phyloP scores from a whole-genome alignment of 495 filamentous ascomycete genomes.

The Hyaloscypha variabilis region DNA sequence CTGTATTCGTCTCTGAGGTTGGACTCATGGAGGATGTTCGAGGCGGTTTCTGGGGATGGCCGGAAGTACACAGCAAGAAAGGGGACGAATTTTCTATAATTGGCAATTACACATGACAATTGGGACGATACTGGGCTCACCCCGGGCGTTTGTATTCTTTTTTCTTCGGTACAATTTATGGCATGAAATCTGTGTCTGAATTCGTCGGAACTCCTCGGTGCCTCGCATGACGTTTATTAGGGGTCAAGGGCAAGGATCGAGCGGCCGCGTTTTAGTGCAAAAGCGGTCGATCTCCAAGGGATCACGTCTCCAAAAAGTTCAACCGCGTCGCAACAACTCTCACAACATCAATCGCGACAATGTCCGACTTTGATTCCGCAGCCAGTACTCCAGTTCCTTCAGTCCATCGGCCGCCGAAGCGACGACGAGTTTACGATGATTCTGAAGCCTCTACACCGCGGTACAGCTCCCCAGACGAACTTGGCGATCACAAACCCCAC shows the following conservation, averaged over 20 bases:
- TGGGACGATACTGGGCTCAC: constrained; percentile 15
- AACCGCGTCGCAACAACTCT: not conserved
- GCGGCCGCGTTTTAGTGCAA: constrained; percentile 1
- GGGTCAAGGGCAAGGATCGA: not conserved
- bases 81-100: constrained; percentile 8
- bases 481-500: constrained; percentile 36
- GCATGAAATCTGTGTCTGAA: constrained; percentile 7
- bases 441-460: constrained; percentile 36
- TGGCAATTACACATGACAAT: constrained; percentile 15
- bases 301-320: constrained; percentile 11
- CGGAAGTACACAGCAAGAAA: not conserved
- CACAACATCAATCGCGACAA: constrained; percentile 25
- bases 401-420: constrained; percentile 21
- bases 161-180: not conserved
- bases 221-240: not conserved
- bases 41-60: not conserved
- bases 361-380: constrained; percentile 40
- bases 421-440: constrained; percentile 31
- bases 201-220: constrained; percentile 4
- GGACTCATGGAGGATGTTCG: not conserved
- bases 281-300: not conserved
- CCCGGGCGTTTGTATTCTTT: not conserved
- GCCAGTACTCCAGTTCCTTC: constrained; percentile 27
- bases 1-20: not conserved
- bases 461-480: constrained; percentile 57